A percentile compares a stretch with the other conserved stretches of the same genome.
phyloP scores from a whole-genome alignment of 495 filamentous ascomycete species.

The Penicillium malachiteum region DNA sequence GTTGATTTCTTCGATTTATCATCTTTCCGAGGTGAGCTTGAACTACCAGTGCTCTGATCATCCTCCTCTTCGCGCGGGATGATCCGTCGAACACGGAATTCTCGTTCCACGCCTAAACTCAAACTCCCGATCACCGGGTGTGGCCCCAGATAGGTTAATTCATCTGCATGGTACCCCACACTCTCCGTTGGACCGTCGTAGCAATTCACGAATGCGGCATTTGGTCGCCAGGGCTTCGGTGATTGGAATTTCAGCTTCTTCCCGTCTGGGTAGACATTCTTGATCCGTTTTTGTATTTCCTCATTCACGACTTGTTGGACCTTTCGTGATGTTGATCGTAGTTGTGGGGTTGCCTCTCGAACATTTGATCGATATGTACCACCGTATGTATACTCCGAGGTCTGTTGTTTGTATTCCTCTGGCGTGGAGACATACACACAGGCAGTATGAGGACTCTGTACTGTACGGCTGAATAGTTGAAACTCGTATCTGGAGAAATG shows the following conservation, averaged over 20 bases:
- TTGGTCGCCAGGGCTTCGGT: conserved; percentile 70
- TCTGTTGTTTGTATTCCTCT: conserved; percentile 61
- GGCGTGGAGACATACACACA: conserved; percentile 75
- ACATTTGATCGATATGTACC: conserved; percentile 72
- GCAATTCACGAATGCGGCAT: conserved; percentile 91
- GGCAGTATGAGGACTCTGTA: conserved; percentile 76
- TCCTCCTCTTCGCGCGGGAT: conserved; percentile 55
- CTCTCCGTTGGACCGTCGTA: conserved; percentile 76
- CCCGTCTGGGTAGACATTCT: conserved; percentile 56
- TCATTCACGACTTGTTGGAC: conserved; percentile 74
- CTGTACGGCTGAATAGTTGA: conserved; percentile 81
- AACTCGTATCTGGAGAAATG: conserved; percentile 73
- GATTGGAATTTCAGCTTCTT: conserved; percentile 78
- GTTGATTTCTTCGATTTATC: conserved; percentile 16
- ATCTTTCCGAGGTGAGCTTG: background rate
- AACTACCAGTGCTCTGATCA: conserved; percentile 1
- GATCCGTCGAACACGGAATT: conserved; percentile 82
- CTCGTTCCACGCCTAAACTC: conserved; percentile 82
- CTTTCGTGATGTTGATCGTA: conserved; percentile 60
- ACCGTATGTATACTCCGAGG: conserved; percentile 80
- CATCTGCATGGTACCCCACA: conserved; percentile 90
- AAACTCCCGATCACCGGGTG: conserved; percentile 84
- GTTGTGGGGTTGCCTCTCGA: conserved; percentile 66
- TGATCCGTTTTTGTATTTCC: conserved; percentile 66
- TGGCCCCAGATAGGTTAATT: conserved; percentile 90